These are phyloP conservation scores for Castanea crenata DNA, from an alignment of 306 rosid genomes.

Conservation along the genomic window DNA sequence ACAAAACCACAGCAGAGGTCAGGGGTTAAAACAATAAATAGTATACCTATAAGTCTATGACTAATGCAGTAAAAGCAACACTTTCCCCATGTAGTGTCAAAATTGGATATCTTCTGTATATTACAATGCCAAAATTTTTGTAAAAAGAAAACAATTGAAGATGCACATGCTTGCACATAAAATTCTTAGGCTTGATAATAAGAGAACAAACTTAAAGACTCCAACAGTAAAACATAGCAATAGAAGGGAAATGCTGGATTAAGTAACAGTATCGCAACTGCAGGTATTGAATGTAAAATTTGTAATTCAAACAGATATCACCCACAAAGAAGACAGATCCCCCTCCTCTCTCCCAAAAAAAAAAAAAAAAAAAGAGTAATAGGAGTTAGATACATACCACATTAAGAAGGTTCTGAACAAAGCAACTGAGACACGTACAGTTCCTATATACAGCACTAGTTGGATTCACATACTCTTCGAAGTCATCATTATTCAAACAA, in stretches of 20 bases:
- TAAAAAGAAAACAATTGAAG: not conserved
- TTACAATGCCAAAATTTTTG: not conserved
- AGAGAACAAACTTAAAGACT: not conserved
- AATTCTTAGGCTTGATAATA: conserved; percentile 4
- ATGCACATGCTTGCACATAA: conserved; percentile 11
- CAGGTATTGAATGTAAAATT: conserved; percentile 4
- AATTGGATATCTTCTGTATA: not conserved
- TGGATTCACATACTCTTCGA: conserved; percentile 87
- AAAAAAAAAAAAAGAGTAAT: not conserved
- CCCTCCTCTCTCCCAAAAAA: conserved; percentile 1
- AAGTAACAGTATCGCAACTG: not conserved
- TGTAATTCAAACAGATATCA: not conserved
- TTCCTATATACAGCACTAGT: conserved; percentile 69
- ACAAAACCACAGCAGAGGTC: not conserved
- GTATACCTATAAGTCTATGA: not conserved
- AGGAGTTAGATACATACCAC: conserved; percentile 49
- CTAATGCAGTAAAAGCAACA: not conserved
- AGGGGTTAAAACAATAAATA: not conserved
- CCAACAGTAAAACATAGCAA: conserved; percentile 1
- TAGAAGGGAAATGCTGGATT: not conserved
- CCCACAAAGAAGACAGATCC: not conserved
- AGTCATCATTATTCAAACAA: conserved; percentile 63
- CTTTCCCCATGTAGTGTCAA: not conserved
- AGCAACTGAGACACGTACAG: conserved; percentile 76
- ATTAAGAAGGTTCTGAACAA: conserved; percentile 61